phyloP scores from a whole-genome alignment of 306 rosid genomes.

The Lupinus albus region DNA sequence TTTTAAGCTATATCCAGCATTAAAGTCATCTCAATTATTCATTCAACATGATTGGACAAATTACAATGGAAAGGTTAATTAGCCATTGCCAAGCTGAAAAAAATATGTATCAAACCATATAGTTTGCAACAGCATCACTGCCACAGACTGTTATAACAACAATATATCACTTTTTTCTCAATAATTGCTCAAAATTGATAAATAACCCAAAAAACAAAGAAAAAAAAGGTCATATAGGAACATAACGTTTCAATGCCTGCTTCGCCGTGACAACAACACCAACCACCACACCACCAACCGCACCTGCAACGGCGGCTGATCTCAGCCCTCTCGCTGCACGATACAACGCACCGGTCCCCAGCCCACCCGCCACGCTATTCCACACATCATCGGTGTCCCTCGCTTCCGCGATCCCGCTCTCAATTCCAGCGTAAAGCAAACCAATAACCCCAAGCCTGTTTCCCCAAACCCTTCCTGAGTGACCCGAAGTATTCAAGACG shows the following conservation, averaged over 20 bases:
- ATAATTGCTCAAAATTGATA: conserved; percentile 49
- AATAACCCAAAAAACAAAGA: conserved; percentile 17
- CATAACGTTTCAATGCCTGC: conserved; percentile 82
- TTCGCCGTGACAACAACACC: conserved; percentile 79
- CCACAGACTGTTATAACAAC: conserved; percentile 31
- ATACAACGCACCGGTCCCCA: conserved; percentile 79
- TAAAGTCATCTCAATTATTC: conserved; percentile 42
- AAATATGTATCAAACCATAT: conserved; percentile 38
- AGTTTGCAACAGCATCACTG: conserved; percentile 39
- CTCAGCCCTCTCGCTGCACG: conserved; percentile 93
- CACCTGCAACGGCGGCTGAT: conserved; percentile 92
- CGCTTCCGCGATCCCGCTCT: conserved; percentile 67
- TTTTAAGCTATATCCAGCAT: conserved; percentile 31
- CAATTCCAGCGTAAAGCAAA: conserved; percentile 77
- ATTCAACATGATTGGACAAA: conserved; percentile 34
- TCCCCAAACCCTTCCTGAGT: conserved; percentile 85
- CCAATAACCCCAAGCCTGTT: conserved; percentile 83
- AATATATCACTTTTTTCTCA: conserved; percentile 19
- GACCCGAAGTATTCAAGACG: conserved; percentile 84
- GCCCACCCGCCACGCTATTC: conserved; percentile 88
- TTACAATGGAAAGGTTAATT: conserved; percentile 37
- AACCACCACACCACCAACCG: conserved; percentile 76
- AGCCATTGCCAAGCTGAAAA: conserved; percentile 45
- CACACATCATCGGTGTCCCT: conserved; percentile 88
- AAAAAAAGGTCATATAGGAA: conserved; percentile 50